Percentiles rank a stretch among this genome's conserved stretches.
phyloP scores from a whole-genome alignment of 2,329 filamentous ascomycete genomes.

The Geoglossum cookeanum region DNA sequence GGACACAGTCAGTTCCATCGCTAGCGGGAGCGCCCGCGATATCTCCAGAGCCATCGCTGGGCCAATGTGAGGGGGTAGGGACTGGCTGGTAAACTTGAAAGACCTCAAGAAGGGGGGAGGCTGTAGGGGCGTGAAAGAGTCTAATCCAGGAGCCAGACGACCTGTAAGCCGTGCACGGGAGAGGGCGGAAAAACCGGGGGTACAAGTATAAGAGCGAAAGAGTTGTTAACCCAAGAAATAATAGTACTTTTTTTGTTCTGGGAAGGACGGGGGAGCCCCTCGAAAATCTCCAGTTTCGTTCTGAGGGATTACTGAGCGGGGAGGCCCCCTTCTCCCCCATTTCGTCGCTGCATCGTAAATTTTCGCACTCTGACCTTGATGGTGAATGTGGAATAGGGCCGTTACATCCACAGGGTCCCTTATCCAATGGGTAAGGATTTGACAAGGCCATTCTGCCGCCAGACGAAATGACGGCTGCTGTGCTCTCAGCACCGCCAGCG shows the following conservation, averaged over 20 bases:
- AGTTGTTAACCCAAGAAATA: neutral
- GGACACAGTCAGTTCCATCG: conserved; percentile 18
- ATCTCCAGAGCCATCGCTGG: conserved; percentile 19
- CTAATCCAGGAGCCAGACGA: neutral
- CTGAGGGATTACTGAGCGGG: neutral
- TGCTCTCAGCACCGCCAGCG: neutral
- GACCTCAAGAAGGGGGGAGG: conserved; percentile 32
- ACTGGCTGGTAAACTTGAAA: conserved; percentile 54
- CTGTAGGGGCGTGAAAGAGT: neutral
- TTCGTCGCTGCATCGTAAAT: neutral
- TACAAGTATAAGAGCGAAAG: neutral
- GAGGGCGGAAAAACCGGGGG: no score
- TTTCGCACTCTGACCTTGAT: neutral
- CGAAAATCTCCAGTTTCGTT: neutral
- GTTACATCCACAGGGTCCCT: neutral
- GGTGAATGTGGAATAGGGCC: neutral
- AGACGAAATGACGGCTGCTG: neutral
- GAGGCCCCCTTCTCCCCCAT: neutral
- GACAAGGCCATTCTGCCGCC: neutral
- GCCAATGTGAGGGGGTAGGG: conserved; percentile 26
- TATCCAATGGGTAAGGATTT: neutral
- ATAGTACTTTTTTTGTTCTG: neutral
- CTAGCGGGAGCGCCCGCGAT: conserved; percentile 13
- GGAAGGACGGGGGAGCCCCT: neutral
- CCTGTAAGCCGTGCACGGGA: neutral